Conservation (phyloP, 2,329 filamentous ascomycete species). For the Nothophaeocryptopus gaeumannii region DNA sequence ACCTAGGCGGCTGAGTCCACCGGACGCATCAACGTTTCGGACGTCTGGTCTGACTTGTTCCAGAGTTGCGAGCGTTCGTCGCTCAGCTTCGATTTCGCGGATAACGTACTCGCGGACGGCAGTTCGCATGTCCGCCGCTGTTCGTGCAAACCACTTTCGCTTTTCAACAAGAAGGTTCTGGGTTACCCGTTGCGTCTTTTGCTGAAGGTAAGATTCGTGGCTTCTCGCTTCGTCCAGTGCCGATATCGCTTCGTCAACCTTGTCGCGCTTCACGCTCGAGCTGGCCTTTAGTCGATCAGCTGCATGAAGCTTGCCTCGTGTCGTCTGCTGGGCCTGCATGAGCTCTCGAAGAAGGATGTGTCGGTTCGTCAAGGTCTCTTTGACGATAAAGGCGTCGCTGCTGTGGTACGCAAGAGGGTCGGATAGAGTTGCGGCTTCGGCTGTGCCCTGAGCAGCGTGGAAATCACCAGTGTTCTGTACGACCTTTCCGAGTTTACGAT, state of each 20-base stretch:
- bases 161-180: conserved; percentile 84
- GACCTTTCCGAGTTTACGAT: conserved; percentile 89
- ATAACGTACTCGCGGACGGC: conserved; percentile 90
- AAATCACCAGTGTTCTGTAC: conserved; percentile 93
- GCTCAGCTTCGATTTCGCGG: conserved; percentile 92
- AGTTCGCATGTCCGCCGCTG: conserved; percentile 75
- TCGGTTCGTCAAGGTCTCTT: conserved; percentile 95
- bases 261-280: conserved; percentile 84
- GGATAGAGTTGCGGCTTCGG: conserved; percentile 89
- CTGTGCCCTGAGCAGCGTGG: conserved; percentile 93
- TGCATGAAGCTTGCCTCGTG: conserved; percentile 76
- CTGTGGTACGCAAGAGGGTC: conserved; percentile 95
- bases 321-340: conserved; percentile 81
- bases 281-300: conserved; percentile 85
- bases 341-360: conserved; percentile 95
- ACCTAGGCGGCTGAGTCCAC: conserved; percentile 83
- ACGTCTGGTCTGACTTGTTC: conserved; percentile 92
- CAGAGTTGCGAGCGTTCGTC: conserved; percentile 85
- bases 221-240: conserved; percentile 82
- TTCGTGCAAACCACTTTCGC: conserved; percentile 85
- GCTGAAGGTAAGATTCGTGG: conserved; percentile 74
- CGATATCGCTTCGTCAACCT: conserved; percentile 95
- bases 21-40: conserved; percentile 84
- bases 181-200: conserved; percentile 87
- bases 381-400: conserved; percentile 93